These are phyloP conservation scores for Cyamopsis tetragonoloba DNA, from an alignment of 306 rosid species.

Conservation along the genomic window DNA sequence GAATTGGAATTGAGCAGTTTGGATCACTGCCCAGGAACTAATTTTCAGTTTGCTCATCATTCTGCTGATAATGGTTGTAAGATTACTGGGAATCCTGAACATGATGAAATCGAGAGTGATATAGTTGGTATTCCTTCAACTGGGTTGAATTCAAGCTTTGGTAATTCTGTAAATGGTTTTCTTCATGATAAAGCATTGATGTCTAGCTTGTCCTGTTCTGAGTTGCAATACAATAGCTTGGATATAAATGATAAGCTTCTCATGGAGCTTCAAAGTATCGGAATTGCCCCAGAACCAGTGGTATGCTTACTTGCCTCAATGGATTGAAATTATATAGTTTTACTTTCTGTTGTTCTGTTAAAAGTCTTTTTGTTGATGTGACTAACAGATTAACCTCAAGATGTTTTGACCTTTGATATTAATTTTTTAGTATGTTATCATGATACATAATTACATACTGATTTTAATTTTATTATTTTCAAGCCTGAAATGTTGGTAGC, in stretches of 20 bases:
- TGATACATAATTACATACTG: constrained; percentile 27
- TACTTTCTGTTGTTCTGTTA: not conserved
- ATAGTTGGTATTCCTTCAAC: constrained; percentile 37
- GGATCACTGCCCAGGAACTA: constrained; percentile 40
- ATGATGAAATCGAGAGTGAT: constrained; percentile 52
- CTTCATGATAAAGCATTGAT: constrained; percentile 46
- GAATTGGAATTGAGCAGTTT: constrained; percentile 53
- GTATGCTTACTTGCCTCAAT: constrained; percentile 44
- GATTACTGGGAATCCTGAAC: constrained; percentile 42
- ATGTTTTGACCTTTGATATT: not conserved
- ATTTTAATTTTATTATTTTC: constrained; percentile 40
- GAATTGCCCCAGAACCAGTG: constrained; percentile 68
- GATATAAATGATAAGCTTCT: constrained; percentile 76
- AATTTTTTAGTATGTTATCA: constrained; percentile 6
- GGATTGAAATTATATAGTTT: constrained; percentile 5
- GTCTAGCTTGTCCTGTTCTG: constrained; percentile 55
- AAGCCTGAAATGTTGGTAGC: constrained; percentile 68
- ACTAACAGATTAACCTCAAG: constrained; percentile 13
- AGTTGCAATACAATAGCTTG: constrained; percentile 64
- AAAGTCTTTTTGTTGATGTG: not conserved
- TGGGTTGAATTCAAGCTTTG: constrained; percentile 44
- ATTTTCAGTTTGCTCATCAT: constrained; percentile 60
- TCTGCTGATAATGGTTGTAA: constrained; percentile 62
- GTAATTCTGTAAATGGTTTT: constrained; percentile 55
- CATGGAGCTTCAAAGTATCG: constrained; percentile 89